Conservation (phyloP, 176 grass and related monocot species). For the Zoysia japonica region DNA sequence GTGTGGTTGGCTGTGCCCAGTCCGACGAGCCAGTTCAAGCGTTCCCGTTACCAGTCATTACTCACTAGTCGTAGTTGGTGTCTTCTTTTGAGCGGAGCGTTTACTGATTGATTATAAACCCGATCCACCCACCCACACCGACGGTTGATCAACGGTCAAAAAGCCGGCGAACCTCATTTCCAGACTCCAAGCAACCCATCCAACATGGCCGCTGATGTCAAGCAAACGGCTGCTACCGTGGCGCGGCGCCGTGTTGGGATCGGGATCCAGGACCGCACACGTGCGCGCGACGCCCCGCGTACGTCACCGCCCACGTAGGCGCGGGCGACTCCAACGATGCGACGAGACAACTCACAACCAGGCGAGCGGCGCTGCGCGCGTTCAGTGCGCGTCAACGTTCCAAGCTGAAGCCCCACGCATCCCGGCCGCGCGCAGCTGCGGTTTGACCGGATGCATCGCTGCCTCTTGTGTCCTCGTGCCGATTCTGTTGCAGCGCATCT, state of each 20-base stretch:
- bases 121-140: too few species aligned
- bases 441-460: background rate
- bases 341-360: background rate
- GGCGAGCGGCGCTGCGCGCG: background rate
- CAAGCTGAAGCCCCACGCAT: background rate
- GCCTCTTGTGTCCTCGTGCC: too few species aligned
- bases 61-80: background rate
- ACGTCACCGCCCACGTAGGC: background rate
- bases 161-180: background rate
- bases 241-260: background rate
- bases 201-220: conserved; percentile 6
- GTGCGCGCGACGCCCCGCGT: background rate
- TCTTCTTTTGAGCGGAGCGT: too few species aligned
- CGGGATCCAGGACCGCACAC: background rate
- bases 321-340: too few species aligned
- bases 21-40: conserved; percentile 1
- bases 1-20: background rate
- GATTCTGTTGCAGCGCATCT: background rate
- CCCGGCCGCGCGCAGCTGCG: background rate
- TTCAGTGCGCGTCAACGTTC: conserved; percentile 4
- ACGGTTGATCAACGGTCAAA: conserved; percentile 20
- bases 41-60: background rate
- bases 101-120: too few species aligned
- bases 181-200: background rate
- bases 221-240: background rate